Base-by-base conservation (phyloP, 192 early-diverging fungal genomes). In the Pilobolus umbonatus region DNA sequence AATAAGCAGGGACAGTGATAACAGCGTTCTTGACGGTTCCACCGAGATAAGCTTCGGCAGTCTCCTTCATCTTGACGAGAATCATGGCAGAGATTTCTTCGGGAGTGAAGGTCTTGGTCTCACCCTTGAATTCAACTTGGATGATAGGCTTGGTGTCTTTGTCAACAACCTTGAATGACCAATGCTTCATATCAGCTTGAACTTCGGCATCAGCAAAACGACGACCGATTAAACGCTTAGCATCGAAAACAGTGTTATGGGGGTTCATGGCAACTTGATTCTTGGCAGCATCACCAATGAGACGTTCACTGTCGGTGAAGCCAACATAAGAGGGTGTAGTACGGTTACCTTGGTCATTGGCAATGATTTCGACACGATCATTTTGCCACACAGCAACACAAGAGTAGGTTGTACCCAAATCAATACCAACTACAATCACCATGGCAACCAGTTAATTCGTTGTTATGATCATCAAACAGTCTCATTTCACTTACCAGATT, bases 31-130 rank as follows among this genome's bases (percentile, higher is more conserved):
- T 91, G 61, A 98, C 92, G 66, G 87, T 85, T 71, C 83, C 74
- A 73, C 87, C 87, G 51, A 90, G 76, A 67, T 90, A 82, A 62
- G 85, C 81, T 77, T 90, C 88, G 59, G 87, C 86, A 57, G 84
- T 84, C 73, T 88, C 85, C 39, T 39, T 57, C 67, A 69, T 69
- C 67, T 92, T 94, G 74, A 76, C 64, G 46, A 98, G 82, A 55
- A 98, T 86, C 93, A 98, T 96, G 65, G 96, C 89, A 19, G 96
- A 98, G 78, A 98, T 88, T 91, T 96, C 93, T 77, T 98, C 94
- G 30, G 96, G 95, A 53, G 95, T 91, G 80, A 99, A 99, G 22
- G 73, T 74, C 85, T 96, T 96, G 68, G 75, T 88, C 79, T 99
- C 96, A 55, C 94, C 96, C 88, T 96, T 93, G 85, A 85, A 93